These are phyloP conservation scores for Trichosporon sp. DNA, from an alignment of 1,284 basidiomycete species.

Conservation along the genomic window DNA sequence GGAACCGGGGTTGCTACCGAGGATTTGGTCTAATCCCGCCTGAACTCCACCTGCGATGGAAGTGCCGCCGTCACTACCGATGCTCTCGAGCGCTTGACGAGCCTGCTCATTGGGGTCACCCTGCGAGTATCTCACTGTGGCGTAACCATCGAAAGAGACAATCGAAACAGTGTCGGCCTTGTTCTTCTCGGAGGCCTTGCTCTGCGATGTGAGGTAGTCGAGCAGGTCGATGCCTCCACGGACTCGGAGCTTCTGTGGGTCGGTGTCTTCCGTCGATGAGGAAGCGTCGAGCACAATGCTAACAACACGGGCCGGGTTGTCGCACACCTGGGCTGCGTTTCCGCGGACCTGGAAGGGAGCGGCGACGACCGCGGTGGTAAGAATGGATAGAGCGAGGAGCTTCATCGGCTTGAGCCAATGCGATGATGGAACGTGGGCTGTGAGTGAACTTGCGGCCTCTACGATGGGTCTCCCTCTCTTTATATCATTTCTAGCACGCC, in stretches of 20 bases:
- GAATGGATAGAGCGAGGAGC: background rate
- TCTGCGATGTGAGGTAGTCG: background rate
- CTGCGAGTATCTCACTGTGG: background rate
- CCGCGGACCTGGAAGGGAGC: background rate
- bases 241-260: slow-evolving; percentile 5
- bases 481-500: too few species aligned
- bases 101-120: background rate
- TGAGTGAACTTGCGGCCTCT: background rate
- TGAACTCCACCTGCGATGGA: background rate
- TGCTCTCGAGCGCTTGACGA: background rate
- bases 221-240: background rate
- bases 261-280: background rate
- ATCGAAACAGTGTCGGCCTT: slow-evolving; percentile 11
- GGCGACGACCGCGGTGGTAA: background rate
- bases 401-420: background rate
- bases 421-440: background rate
- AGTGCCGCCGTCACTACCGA: background rate
- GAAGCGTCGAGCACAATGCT: slow-evolving; percentile 5
- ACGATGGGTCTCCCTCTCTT: too few species aligned
- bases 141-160: background rate
- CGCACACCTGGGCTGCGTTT: background rate
- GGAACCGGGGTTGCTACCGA: background rate
- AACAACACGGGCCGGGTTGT: slow-evolving; percentile 8
- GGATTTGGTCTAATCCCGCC: background rate
- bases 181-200: background rate